Base-by-base conservation (phyloP, 768 basidiomycete species). In the Pleurotus giganteus region DNA sequence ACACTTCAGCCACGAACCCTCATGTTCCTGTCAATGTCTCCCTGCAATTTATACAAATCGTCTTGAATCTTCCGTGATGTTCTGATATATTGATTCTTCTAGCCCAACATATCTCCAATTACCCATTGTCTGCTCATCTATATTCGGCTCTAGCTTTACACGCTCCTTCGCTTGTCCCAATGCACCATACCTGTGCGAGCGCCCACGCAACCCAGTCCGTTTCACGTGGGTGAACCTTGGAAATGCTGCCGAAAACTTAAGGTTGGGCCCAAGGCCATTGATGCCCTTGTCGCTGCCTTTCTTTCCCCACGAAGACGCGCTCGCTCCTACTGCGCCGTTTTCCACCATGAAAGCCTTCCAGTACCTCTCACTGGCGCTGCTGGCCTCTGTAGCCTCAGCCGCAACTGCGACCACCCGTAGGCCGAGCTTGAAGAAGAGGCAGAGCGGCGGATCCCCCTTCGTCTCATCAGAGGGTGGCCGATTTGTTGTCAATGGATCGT, bases 401-500 rank as follows among this genome's bases (percentile, higher is more conserved):
- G 58, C 64, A 4, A 61, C 60, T 32, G 43, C 55, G 15, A 67
- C 76, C 13, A 70, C 73, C 13, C 66, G 60, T 47, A 73, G 70
- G n/a, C n/a, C n/a, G 2, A n/a, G 57, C 26, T 54, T 58, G 39
- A 66, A 60, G 58, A 71, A 73, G 58, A 57, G 56, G 53, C 43
- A 61, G 46, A 61, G 58, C 36, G 59, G 52, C 24, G 56, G 60
- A 34, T 66, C 69, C 26, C 65, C 69, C 1, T 86, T 84, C 60
- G 74, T 86, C 9, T 65, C 72, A 36, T 71, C 71, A 3, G 60
- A 72, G 31, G 73, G 75, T 55, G 63, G 70, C n/a, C 71, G 76
- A 27, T 84, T 87, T 60, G 59, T 66, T 19, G 73, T 82, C 41
- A 84, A 86, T 54, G 83, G 83, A 62, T 80, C 74, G 85, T 78